phyloP scores from a whole-genome alignment of 257 asterid genomes.

The Misopates orontium region DNA sequence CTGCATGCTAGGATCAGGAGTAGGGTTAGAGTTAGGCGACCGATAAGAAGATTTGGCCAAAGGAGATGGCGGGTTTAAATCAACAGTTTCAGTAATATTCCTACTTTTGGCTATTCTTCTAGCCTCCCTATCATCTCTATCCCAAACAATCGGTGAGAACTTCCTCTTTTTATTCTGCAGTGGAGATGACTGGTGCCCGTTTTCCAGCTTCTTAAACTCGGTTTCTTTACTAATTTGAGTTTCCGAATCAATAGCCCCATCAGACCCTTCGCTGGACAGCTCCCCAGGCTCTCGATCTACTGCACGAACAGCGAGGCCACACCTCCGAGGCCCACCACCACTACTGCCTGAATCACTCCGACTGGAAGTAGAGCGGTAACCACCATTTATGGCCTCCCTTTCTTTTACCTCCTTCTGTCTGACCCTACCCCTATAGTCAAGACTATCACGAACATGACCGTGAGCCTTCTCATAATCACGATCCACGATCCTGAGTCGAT shows the following conservation, averaged over 20 bases:
- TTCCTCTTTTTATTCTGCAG: conserved; percentile 57
- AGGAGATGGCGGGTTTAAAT: conserved; percentile 41
- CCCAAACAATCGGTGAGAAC: conserved; percentile 90
- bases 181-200: conserved; percentile 39
- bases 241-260: conserved; percentile 55
- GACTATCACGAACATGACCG: conserved; percentile 34
- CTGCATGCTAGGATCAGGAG: conserved; percentile 27
- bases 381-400: conserved; percentile 48
- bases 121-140: conserved; percentile 60
- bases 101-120: conserved; percentile 36
- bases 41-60: conserved; percentile 27
- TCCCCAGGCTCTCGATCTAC: conserved; percentile 90
- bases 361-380: conserved; percentile 43
- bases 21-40: conserved; percentile 30
- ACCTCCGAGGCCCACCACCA: conserved; percentile 40
- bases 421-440: conserved; percentile 43
- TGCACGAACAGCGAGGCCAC: conserved; percentile 25
- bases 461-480: conserved; percentile 41
- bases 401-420: conserved; percentile 62
- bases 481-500: conserved; percentile 41
- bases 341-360: conserved; percentile 55
- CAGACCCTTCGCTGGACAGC: conserved; percentile 83
- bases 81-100: conserved; percentile 29
- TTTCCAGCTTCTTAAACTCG: conserved; percentile 40
- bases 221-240: conserved; percentile 30